Percentiles rank a stretch among this genome's conserved stretches.
phyloP scores from a whole-genome alignment of 2,329 filamentous ascomycete species.

The Pyrenochaeta sp. region DNA sequence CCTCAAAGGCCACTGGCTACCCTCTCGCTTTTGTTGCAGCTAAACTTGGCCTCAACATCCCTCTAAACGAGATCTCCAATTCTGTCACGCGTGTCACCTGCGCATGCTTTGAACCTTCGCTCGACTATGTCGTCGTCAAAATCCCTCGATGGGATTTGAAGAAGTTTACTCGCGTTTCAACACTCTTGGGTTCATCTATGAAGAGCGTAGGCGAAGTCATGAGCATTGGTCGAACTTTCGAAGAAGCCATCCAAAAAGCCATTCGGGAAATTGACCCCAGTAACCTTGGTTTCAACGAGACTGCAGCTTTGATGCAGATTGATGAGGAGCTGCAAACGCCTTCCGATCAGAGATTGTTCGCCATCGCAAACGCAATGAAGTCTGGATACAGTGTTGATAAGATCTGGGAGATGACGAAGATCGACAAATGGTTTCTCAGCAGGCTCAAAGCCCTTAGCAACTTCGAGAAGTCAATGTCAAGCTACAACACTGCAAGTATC shows the following conservation, averaged over 20 bases:
- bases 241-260: constrained; percentile 98
- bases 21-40: constrained; percentile 95
- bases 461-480: constrained; percentile 82
- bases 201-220: constrained; percentile 99
- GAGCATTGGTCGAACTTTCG: constrained; percentile 95
- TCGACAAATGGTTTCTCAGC: constrained; percentile 97
- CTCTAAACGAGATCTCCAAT: constrained; percentile 95
- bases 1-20: constrained; percentile 97
- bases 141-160: constrained; percentile 99
- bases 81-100: constrained; percentile 94
- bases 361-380: constrained; percentile 97
- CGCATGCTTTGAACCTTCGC: constrained; percentile 96
- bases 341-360: constrained; percentile 95
- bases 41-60: constrained; percentile 93
- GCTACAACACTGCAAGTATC: constrained; percentile 72
- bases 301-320: constrained; percentile 85
- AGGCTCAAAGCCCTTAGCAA: constrained; percentile 91
- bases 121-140: constrained; percentile 98
- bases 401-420: constrained; percentile 98
- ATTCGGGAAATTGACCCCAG: constrained; percentile 95
- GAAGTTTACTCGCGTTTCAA: constrained; percentile 97
- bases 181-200: constrained; percentile 96
- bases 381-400: constrained; percentile 92
- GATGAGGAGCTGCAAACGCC: constrained; percentile 96
- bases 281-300: constrained; percentile 94